These are phyloP conservation scores for Phaeotremella fagi DNA, from an alignment of 768 basidiomycete species.

Conservation along the genomic window DNA sequence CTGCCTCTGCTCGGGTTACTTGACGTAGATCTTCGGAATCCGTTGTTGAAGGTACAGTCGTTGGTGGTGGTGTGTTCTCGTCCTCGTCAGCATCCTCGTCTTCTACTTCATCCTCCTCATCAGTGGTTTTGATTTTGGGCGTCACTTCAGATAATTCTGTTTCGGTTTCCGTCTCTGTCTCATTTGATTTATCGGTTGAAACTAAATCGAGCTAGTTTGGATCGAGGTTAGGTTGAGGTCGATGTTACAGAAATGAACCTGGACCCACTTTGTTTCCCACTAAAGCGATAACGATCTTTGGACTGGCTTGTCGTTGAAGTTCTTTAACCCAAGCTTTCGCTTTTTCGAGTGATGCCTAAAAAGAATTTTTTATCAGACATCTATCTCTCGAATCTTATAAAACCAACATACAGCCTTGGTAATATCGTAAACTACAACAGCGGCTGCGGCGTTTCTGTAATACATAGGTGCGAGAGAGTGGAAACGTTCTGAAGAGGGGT, in stretches of 20 bases:
- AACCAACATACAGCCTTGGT: conserved; percentile 64
- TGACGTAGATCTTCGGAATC: conserved; percentile 55
- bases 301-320: conserved; percentile 95
- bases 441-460: conserved; percentile 95
- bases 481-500: conserved; percentile 72
- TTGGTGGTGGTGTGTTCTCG: conserved; percentile 5
- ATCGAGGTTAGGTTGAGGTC: too few species aligned
- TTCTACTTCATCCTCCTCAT: conserved; percentile 13
- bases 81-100: conserved; percentile 22
- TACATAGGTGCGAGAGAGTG: conserved; percentile 99
- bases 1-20: conserved; percentile 89
- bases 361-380: neutral
- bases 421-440: conserved; percentile 96
- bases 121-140: conserved; percentile 57
- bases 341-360: conserved; percentile 78
- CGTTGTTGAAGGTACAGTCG: conserved; percentile 5
- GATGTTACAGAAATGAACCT: conserved; percentile 48
- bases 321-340: conserved; percentile 99
- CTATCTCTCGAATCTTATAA: neutral
- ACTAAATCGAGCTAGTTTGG: conserved; percentile 50
- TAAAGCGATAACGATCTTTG: conserved; percentile 97
- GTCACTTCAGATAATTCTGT: too few species aligned
- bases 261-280: conserved; percentile 95
- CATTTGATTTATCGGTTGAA: too few species aligned
- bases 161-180: conserved; percentile 49